Base-by-base conservation (phyloP, 164 flowering plant genomes). In the Hamamelis virginiana region DNA sequence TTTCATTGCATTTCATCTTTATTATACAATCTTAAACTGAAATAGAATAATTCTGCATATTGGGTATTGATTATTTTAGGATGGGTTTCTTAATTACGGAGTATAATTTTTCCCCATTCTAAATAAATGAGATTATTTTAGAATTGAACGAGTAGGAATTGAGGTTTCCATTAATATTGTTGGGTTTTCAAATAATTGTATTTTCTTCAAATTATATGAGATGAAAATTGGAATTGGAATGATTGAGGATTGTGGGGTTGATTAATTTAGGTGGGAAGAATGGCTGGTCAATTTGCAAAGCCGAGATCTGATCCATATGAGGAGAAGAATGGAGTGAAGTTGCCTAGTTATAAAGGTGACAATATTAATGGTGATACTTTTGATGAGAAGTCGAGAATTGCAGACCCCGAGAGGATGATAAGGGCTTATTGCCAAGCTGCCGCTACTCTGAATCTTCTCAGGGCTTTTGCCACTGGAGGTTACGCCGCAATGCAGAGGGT, bases 401-500 rank as follows among this genome's bases (percentile, higher is more conserved):
- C 85, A 3, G 83, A 82, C 25, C 85, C 85, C 8, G 50, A 82
- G 18, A 77, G 85, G 62, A 48, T 82, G 79, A 80, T 80, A 9
- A 75, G 85, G 60, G 85, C 85, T 69, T 82, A 82, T 41, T 64
- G 69, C 63, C 85, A 82, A 41, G 62, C 85, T 59, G 81, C 83
- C 0, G 80, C 83, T 1, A 82, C 85, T 62, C 67, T 82, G 19
- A 82, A 82, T 53, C 81, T 82, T 58, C 80, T 82, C 12, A 70
- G 85, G 68, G 71, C 85, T 59, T 82, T 82, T 45, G 85, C 85
- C 64, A 82, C 83, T 11, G 85, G 83, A 57, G 85, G 85, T 0
- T 81, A 81, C 47, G 85, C 85, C 33, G 82, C 85, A 44, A 81
- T 81, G 80, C 85, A 81, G 73, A 76, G 83, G 61, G 78, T 82